A percentile compares a stretch with the other conserved stretches of the same genome.
phyloP scores from a whole-genome alignment of 2,329 filamentous ascomycete genomes.

The Lachnellula willkommii region DNA sequence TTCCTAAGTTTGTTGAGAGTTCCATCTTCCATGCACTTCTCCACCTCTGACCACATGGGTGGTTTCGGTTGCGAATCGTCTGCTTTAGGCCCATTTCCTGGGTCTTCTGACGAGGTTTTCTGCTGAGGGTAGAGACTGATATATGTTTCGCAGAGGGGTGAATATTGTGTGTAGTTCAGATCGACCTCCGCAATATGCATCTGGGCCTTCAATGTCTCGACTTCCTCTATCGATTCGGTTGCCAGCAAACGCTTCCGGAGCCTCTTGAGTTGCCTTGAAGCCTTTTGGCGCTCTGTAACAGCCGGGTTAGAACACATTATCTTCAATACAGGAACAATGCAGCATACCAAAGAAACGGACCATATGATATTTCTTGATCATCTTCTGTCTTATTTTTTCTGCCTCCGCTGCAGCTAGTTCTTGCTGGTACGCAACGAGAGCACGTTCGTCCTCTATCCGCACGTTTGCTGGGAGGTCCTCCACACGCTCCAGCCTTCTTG shows the following conservation, averaged over 20 bases:
- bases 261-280: slow-evolving; percentile 60
- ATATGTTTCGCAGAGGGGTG: slow-evolving; percentile 66
- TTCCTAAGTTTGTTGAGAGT: slow-evolving; percentile 28
- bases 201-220: slow-evolving; percentile 46
- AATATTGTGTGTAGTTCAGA: slow-evolving; percentile 68
- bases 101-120: slow-evolving; percentile 35
- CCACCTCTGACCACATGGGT: slow-evolving; percentile 64
- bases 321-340: not conserved
- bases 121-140: slow-evolving; percentile 53
- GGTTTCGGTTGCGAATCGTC: slow-evolving; percentile 30
- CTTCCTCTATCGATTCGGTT: slow-evolving; percentile 46
- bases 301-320: not conserved
- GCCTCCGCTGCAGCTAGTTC: slow-evolving; percentile 56
- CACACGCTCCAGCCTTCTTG: slow-evolving; percentile 57
- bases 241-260: slow-evolving; percentile 53
- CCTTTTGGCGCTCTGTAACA: slow-evolving; percentile 63
- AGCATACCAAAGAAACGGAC: slow-evolving; percentile 73
- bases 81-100: slow-evolving; percentile 27
- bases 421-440: slow-evolving; percentile 60
- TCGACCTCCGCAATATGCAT: slow-evolving; percentile 69
- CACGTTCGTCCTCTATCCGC: slow-evolving; percentile 64
- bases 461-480: slow-evolving; percentile 63
- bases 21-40: slow-evolving; percentile 57
- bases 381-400: slow-evolving; percentile 58
- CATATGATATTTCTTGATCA: slow-evolving; percentile 79